Base-by-base conservation (phyloP, 2,329 filamentous ascomycete genomes). In the Curvularia eragrostidis region DNA sequence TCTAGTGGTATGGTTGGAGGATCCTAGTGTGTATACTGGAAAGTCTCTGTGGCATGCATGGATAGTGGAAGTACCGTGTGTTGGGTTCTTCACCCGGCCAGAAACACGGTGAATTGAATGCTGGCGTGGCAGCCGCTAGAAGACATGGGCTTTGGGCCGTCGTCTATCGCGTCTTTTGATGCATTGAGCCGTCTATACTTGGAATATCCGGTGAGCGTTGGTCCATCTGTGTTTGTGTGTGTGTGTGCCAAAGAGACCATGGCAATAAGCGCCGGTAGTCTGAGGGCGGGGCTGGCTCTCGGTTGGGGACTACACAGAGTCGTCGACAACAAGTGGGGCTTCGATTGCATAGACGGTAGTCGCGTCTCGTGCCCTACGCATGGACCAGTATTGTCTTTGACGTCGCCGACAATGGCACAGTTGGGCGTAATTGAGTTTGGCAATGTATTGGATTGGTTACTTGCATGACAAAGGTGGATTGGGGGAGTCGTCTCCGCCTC, bases 221-320 rank as follows among this genome's bases (percentile, higher is more conserved):
- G 26, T 13, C 60, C 60, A 68, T n/a, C n/a, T n/a, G n/a, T n/a
- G n/a, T n/a, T n/a, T n/a, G n/a, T 65, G 56, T 63, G 52, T 48
- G 54, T 41, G 21, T 5, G 38, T 61, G 54, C 67, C 70, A 71
- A 61, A 67, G 63, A 67, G 41, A 58, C 56, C 46, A 58, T 46
- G 28, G 50, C 56, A 60, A 46, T 71, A 72, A 67, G 70, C 70
- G 70, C 69, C 66, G 64, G 58, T 48, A 46, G 53, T 21, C 21
- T 57, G 55, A 61, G 62, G 58, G 59, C 51, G 54, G 49, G 62
- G 58, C 42, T 48, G 43, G 53, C 42, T 61, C 42, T 61, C 52
- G 55, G 49, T 62, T 48, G 48, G 52, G 52, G 49, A 36, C 36
- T 48, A 42, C 28, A 43, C 47, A 41, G 50, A 52, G 53, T 32